phyloP scores from a whole-genome alignment of 805 yeast genomes.

The Citeromyces matritensis region DNA sequence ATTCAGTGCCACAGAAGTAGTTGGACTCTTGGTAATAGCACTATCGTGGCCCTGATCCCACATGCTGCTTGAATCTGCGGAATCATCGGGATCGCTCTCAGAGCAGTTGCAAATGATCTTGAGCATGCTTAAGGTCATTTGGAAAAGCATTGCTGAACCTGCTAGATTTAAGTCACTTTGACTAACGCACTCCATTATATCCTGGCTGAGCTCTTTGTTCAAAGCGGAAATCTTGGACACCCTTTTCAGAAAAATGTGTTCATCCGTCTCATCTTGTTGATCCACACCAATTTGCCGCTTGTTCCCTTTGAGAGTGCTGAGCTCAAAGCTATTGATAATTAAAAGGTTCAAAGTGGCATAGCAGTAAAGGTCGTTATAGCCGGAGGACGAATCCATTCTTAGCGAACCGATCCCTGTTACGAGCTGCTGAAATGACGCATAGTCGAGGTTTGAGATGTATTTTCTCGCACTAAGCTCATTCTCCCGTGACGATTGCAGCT shows the following conservation, averaged over 20 bases:
- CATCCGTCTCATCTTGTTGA: no score
- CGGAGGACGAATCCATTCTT: conserved; percentile 7
- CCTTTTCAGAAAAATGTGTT: no score
- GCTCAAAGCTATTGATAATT: conserved; percentile 7
- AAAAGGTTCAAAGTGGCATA: conserved; percentile 10
- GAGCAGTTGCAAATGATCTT: neutral
- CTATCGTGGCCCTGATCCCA: neutral
- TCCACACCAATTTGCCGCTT: conserved; percentile 1
- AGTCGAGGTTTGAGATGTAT: conserved; percentile 9
- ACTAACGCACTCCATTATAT: no score
- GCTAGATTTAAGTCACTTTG: no score
- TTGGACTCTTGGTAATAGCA: neutral
- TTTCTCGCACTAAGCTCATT: conserved; percentile 8
- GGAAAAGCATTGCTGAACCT: no score
- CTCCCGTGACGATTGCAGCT: conserved; percentile 6
- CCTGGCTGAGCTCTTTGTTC: conserved; percentile 1
- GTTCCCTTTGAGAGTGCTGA: conserved; percentile 5
- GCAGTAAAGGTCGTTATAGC: conserved; percentile 9
- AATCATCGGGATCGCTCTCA: neutral
- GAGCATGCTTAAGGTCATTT: neutral
- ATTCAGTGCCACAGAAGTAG: neutral
- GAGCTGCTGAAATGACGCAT: conserved; percentile 9
- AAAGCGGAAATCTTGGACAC: neutral
- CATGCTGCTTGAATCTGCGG: neutral
- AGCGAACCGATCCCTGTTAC: conserved; percentile 10